Evolutionary conservation across 2,329 filamentous ascomycete genomes (phyloP), one percentile per base, ranked within the genome.

Genomic region (Hortaea sp.): DNA sequence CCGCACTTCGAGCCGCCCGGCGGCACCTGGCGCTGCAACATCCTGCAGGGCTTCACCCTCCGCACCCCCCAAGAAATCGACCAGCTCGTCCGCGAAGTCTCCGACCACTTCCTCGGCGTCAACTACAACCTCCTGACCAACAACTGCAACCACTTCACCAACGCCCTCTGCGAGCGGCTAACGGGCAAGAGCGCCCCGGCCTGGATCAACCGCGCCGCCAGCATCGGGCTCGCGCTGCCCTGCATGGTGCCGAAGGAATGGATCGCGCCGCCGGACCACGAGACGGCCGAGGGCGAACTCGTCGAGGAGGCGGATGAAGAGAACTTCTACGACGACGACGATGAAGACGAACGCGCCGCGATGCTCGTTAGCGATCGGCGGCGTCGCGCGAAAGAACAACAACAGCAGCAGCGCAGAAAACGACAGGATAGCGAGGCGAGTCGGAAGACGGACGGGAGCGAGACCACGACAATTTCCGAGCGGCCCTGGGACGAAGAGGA

Each of bases 61-160:
- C 77, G 77, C 27, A 74, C 81, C 2, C 72, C 78, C 20, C 68
- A 75, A 47, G 85, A 92, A 64, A 82, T 92, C 54, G 81, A 88
- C 44, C 61, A 70, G 10, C 82, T 86, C 37, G 76, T 94, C 39
- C 78, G 76, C 56, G 71, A 71, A 50, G 82, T 82, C 9, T 86
- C 82, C 1, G 76, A 83, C 38, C 75, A 82, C 54, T 94, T 92
- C 57, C 74, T 81, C 47, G 87, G 87, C 27, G 81, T 81, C 0
- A 76, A 77, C 10, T 92, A 94, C 66, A 90, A 92, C 59, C 76
- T 94, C 10, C 73, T 94, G 39, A 88, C 82, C 13, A 81, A 81
- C 56, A 94, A 94, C 65, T 94, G 87, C 74, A 94, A 94, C 63
- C 87, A 94, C 63, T 94, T 94, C 63, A 90, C 86, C 2, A 80